These are phyloP conservation scores for Aspergillus ochraceoroseus DNA, from an alignment of 2,329 filamentous ascomycete genomes.

Conservation along the genomic window DNA sequence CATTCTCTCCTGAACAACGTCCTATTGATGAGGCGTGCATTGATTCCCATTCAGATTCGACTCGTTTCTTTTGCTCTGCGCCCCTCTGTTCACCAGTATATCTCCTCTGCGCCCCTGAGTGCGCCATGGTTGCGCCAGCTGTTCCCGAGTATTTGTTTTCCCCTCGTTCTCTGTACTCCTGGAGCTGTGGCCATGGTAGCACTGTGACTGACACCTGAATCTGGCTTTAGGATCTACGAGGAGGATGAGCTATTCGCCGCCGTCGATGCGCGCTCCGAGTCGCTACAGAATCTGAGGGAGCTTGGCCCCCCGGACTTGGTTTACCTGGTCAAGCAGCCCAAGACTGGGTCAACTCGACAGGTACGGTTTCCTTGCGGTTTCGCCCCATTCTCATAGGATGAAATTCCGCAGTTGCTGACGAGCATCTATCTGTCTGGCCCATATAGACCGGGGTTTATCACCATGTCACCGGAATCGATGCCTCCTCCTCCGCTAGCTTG, in stretches of 20 bases:
- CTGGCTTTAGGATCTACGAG: slow-evolving; percentile 70
- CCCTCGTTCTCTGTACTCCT: slow-evolving; percentile 18
- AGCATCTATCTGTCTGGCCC: slow-evolving; percentile 1
- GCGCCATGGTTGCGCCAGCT: slow-evolving; percentile 66
- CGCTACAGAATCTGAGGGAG: slow-evolving; percentile 78
- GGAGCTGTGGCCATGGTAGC: slow-evolving; percentile 14
- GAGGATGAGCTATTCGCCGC: slow-evolving; percentile 79
- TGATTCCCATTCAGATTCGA: slow-evolving; percentile 2
- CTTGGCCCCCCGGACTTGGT: slow-evolving; percentile 93
- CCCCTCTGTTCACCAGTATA: slow-evolving; percentile 6
- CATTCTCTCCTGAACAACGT: slow-evolving; percentile 7
- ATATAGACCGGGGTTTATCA: slow-evolving; percentile 84
- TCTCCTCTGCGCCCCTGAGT: slow-evolving; percentile 21
- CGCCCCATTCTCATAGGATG: not conserved
- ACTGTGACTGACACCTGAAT: slow-evolving; percentile 21
- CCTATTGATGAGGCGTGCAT: slow-evolving; percentile 1
- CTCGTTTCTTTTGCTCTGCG: not conserved
- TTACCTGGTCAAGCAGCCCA: slow-evolving; percentile 76
- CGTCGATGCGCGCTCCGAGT: slow-evolving; percentile 87
- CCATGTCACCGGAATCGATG: slow-evolving; percentile 95
- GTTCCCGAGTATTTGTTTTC: slow-evolving; percentile 63
- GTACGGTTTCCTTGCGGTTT: slow-evolving; percentile 33
- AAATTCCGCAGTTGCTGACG: not conserved
- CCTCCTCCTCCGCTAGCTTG: slow-evolving; percentile 92
- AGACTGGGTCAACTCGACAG: slow-evolving; percentile 55